These are phyloP conservation scores for Pseudocercospora crystallina DNA, from an alignment of 2,329 filamentous ascomycete species.

Conservation along the genomic window DNA sequence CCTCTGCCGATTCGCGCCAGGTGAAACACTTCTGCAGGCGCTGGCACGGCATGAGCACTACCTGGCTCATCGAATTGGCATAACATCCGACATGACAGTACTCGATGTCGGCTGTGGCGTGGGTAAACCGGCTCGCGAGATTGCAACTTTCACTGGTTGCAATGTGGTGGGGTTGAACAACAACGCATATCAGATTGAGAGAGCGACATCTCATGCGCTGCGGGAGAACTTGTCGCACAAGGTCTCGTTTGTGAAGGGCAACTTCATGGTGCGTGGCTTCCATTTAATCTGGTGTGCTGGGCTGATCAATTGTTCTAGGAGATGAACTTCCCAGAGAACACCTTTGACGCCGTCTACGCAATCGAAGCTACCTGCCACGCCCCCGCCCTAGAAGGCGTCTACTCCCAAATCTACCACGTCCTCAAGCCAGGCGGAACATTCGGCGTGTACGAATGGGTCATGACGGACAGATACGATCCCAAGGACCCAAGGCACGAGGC, in stretches of 20 bases:
- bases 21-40: slow-evolving; percentile 80
- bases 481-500: slow-evolving; percentile 23
- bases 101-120: slow-evolving; percentile 37
- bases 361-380: slow-evolving; percentile 36
- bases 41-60: slow-evolving; percentile 55
- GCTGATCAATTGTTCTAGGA: not conserved
- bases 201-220: no score
- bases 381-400: slow-evolving; percentile 28
- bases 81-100: slow-evolving; percentile 29
- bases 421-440: slow-evolving; percentile 32
- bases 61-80: slow-evolving; percentile 27
- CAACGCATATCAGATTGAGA: no score
- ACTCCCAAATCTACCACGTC: slow-evolving; percentile 31
- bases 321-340: slow-evolving; percentile 27
- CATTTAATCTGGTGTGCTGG: no score
- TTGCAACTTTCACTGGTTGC: slow-evolving; percentile 31
- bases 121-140: slow-evolving; percentile 32
- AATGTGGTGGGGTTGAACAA: slow-evolving; percentile 29
- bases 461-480: slow-evolving; percentile 32
- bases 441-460: slow-evolving; percentile 34
- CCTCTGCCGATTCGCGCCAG: slow-evolving; percentile 83
- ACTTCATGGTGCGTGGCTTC: slow-evolving; percentile 24
- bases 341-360: slow-evolving; percentile 34
- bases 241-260: slow-evolving; percentile 77
- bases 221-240: slow-evolving; percentile 49